These are phyloP conservation scores for Gossypioides kirkii DNA, from an alignment of 345 rosid genomes.

Conservation along the genomic window DNA sequence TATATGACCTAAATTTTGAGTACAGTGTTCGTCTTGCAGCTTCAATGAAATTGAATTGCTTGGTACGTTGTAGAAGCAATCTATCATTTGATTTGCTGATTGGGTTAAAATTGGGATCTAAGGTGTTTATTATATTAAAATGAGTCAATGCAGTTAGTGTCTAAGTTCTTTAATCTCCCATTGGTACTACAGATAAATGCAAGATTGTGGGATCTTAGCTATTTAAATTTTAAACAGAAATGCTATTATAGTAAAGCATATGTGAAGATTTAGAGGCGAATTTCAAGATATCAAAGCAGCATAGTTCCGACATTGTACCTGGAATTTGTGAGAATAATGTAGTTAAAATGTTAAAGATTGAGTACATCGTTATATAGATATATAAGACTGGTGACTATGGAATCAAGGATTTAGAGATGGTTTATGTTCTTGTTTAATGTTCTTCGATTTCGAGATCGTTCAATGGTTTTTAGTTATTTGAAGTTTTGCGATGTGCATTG, in stretches of 20 bases:
- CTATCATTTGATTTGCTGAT: neutral
- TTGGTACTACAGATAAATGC: neutral
- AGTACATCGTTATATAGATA: no score
- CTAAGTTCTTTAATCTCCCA: neutral
- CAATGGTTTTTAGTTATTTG: neutral
- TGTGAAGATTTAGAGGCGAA: no score
- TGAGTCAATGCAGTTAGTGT: neutral
- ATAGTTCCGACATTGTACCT: neutral
- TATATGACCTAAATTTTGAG: neutral
- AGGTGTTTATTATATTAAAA: neutral
- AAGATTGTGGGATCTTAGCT: neutral
- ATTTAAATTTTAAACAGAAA: neutral
- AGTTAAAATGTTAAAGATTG: no score
- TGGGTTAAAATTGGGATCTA: neutral
- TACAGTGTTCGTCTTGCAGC: neutral
- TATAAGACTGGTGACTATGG: neutral
- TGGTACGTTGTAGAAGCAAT: neutral
- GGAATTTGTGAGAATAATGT: neutral
- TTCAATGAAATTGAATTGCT: constrained; percentile 8
- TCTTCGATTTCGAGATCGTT: neutral
- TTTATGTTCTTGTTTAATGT: neutral
- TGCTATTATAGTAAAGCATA: neutral
- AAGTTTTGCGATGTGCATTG: neutral
- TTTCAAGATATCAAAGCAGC: neutral
- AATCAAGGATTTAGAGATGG: neutral